Base-by-base conservation (phyloP, 2,329 filamentous ascomycete genomes). In the Acrocalymma vagum region DNA sequence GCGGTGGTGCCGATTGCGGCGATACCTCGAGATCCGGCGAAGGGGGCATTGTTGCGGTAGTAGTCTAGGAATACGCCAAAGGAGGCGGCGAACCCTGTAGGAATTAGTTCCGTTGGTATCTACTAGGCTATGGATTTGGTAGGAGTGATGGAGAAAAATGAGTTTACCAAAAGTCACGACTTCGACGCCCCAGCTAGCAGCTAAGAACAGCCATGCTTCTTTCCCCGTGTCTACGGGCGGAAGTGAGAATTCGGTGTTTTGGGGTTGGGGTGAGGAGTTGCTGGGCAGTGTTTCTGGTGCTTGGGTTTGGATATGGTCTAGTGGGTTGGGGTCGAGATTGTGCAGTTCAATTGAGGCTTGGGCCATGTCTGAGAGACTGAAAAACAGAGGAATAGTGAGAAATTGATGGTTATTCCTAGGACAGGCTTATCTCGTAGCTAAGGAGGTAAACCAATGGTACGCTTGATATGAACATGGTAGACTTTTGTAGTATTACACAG, bases 161-260 rank as follows among this genome's bases (percentile, higher is more conserved):
- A 15, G 6, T 23, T 6, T 15, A 29, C 30, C 15, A 9, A 18
- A n/a, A 17, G 24, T 32, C 23, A 35, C 60, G 16, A 72, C 66
- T 42, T 83, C 78, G 9, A 81, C 63, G 4, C 78, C 47, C 47
- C 77, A 79, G 31, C 73, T 74, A 1, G 51, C 50, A 5, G 42
- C 36, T 3, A 59, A 23, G 15, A 53, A 55, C 6, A 58, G 35
- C 55, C 55, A 58, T 22, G 55, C 51, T 18, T 53, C 47, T 28
- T 51, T 54, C 14, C 55, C 53, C 8, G 42, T 33, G 25, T 59
- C 55, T 3, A 45, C 39, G 3, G 52, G 50, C 11, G 54, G 54
- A 7, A 58, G 34, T 9, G 32, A 15, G 14, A 25, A 16, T 21
- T 22, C 10, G 14, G 11, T 15, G 16, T 26, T 17, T 20, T 11